Evolutionary conservation across 1,284 basidiomycete species (phyloP).

Genomic region (Clitocybe nebularis): DNA sequence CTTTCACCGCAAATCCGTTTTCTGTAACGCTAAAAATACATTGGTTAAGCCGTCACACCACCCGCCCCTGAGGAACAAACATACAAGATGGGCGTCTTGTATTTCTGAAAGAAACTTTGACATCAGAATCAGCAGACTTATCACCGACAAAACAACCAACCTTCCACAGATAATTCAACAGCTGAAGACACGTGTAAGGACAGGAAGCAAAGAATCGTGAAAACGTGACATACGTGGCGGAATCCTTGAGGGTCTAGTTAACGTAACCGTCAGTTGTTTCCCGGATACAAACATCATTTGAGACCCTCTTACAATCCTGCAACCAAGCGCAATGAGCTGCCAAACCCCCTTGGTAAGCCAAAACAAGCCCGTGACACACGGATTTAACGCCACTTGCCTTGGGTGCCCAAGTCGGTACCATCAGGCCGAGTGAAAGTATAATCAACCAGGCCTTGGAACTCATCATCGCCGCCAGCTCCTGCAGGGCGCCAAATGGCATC

Average conservation of each 20-base stretch:
- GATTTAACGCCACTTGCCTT: constrained; percentile 36
- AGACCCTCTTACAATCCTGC: constrained; percentile 51
- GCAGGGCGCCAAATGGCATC: background rate
- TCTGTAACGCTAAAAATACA: constrained; percentile 51
- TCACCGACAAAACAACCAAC: constrained; percentile 25
- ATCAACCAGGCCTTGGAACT: constrained; percentile 67
- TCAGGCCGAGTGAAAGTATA: constrained; percentile 69
- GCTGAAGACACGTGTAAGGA: constrained; percentile 23
- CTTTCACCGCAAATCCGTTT: constrained; percentile 74
- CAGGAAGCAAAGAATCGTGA: background rate
- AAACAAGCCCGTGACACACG: too few species aligned
- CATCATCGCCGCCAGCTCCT: constrained; percentile 65
- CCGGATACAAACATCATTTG: background rate
- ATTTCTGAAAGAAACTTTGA: constrained; percentile 38
- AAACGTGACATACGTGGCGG: constrained; percentile 40
- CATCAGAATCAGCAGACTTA: constrained; percentile 8
- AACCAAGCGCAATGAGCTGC: constrained; percentile 65
- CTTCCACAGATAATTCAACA: constrained; percentile 73
- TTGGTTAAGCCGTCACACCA: background rate
- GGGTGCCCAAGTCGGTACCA: constrained; percentile 66
- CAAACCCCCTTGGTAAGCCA: too few species aligned
- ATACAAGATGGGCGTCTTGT: constrained; percentile 68
- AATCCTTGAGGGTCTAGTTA: constrained; percentile 57
- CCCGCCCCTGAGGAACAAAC: constrained; percentile 16
- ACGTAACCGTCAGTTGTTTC: constrained; percentile 3